Conservation (phyloP, 768 basidiomycete genomes). For the Termitomyces titanicus region DNA sequence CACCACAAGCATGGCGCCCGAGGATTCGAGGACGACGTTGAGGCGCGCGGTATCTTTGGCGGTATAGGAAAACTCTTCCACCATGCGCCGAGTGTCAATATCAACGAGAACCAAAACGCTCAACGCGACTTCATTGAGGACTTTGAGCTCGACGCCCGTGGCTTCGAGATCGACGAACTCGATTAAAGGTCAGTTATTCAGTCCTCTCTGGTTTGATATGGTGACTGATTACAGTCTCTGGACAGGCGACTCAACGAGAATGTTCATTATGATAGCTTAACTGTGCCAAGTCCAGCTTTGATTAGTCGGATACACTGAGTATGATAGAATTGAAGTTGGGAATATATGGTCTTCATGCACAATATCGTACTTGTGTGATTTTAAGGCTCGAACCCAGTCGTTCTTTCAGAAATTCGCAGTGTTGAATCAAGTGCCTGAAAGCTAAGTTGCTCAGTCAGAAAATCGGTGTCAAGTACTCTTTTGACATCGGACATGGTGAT, state of each 20-base stretch:
- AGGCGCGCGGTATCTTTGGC: neutral
- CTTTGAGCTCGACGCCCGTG: slow-evolving; percentile 4
- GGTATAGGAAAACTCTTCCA: neutral
- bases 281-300: neutral
- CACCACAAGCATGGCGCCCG: neutral
- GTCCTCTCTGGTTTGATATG: neutral
- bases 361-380: neutral
- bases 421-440: too few species aligned
- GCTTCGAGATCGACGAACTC: slow-evolving; percentile 6
- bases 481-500: too few species aligned
- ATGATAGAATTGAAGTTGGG: neutral
- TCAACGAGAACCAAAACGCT: neutral
- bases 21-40: too few species aligned
- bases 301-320: neutral
- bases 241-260: neutral
- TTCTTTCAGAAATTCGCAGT: too few species aligned
- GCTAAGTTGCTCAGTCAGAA: too few species aligned
- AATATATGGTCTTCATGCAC: neutral
- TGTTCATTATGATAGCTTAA: neutral
- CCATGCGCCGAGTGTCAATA: neutral
- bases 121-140: neutral
- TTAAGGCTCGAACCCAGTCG: too few species aligned
- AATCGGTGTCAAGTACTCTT: too few species aligned
- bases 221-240: neutral
- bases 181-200: slow-evolving; percentile 3